Conservation (phyloP, 2,329 filamentous ascomycete genomes). For the Phaeosphaeriaceae sp. region DNA sequence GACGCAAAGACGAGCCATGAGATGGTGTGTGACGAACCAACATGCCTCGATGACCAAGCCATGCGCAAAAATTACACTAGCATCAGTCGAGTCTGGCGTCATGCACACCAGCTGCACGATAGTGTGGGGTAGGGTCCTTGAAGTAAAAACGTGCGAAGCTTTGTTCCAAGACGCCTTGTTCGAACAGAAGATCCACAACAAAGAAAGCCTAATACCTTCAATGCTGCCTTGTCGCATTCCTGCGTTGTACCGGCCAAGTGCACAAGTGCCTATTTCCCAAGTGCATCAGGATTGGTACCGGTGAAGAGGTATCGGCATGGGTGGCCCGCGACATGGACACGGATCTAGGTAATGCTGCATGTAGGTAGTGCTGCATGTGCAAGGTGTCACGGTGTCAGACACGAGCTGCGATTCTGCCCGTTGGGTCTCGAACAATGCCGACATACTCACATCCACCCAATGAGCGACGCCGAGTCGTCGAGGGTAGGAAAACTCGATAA, state of each 20-base stretch:
- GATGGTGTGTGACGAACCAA: neutral
- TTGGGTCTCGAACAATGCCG: neutral
- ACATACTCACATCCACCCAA: neutral
- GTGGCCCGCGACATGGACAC: neutral
- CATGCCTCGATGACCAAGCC: neutral
- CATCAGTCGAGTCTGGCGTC: neutral
- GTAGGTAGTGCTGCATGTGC: neutral
- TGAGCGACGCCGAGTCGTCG: neutral
- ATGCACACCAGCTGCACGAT: neutral
- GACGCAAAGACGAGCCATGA: neutral
- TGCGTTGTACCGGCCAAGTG: neutral
- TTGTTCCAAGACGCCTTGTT: neutral
- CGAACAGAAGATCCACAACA: neutral
- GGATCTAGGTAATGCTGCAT: slow-evolving; percentile 2
- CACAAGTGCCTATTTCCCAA: neutral
- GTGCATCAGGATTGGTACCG: neutral
- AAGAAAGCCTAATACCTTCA: neutral
- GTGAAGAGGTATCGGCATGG: neutral
- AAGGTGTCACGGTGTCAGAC: slow-evolving; percentile 1
- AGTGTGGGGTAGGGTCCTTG: neutral
- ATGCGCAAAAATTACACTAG: neutral
- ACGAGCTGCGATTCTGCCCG: neutral
- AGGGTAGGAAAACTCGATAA: neutral
- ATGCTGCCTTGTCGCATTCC: neutral
- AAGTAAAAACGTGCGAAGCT: neutral